Evolutionary conservation across 2,329 filamentous ascomycete species (phyloP).

Genomic region (Sporothrix schenckii): DNA sequence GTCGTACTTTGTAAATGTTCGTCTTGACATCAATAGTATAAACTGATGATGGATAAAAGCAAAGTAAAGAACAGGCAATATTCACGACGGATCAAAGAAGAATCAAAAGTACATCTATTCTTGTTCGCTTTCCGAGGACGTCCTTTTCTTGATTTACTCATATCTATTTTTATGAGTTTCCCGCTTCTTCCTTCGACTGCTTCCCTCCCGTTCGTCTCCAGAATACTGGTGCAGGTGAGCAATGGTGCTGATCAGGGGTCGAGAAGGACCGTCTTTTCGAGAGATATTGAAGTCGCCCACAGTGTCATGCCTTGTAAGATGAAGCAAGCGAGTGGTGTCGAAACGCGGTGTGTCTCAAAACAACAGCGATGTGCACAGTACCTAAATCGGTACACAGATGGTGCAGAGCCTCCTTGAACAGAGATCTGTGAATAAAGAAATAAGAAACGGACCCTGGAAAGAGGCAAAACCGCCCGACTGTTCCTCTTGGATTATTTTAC

Average conservation of each 20-base stretch:
- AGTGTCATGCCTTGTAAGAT: neutral
- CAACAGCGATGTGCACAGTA: slow-evolving; percentile 18
- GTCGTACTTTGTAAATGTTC: neutral
- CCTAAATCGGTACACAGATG: neutral
- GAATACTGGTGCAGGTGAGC: slow-evolving; percentile 7
- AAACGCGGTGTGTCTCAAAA: slow-evolving; percentile 29
- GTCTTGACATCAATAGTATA: neutral
- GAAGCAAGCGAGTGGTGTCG: slow-evolving; percentile 23
- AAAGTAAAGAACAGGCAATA: neutral
- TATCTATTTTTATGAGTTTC: neutral
- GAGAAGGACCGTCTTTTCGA: neutral
- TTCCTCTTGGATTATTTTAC: neutral
- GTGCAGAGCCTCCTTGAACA: neutral
- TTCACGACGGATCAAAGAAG: neutral
- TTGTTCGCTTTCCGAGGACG: neutral
- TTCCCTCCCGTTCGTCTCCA: neutral
- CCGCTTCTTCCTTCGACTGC: neutral
- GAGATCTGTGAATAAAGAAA: neutral
- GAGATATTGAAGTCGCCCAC: neutral
- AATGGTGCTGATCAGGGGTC: slow-evolving; percentile 24
- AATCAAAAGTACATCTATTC: neutral
- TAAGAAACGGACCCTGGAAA: slow-evolving; percentile 19
- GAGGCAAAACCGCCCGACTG: slow-evolving; percentile 15
- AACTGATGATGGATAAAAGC: neutral
- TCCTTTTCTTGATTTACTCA: neutral